phyloP scores from a whole-genome alignment of 2,329 filamentous ascomycete genomes.

The Verticillium klebahnii region DNA sequence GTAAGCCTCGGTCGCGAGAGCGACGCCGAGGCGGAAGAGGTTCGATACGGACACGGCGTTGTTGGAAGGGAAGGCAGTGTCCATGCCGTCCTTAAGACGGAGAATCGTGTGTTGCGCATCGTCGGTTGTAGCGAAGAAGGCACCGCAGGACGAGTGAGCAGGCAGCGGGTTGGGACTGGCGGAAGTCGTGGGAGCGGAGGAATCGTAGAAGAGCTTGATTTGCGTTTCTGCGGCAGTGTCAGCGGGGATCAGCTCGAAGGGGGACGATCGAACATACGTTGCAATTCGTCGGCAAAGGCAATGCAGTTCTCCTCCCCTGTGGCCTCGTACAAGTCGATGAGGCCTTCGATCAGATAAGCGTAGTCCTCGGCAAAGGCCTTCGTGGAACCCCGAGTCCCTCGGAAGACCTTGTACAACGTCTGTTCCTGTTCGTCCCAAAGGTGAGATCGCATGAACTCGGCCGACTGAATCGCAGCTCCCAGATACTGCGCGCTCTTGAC shows the following conservation, averaged over 20 bases:
- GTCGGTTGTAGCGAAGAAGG: constrained; percentile 68
- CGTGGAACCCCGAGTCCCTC: constrained; percentile 57
- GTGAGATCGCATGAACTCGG: constrained; percentile 65
- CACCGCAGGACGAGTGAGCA: constrained; percentile 41
- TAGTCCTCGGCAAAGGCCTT: constrained; percentile 92
- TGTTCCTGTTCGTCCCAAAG: constrained; percentile 64
- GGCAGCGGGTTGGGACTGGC: constrained; percentile 23
- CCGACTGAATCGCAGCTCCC: constrained; percentile 61
- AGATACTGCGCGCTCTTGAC: constrained; percentile 58
- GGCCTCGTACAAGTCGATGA: constrained; percentile 79
- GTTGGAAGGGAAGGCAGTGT: constrained; percentile 82
- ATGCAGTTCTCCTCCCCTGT: constrained; percentile 74
- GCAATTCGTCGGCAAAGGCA: constrained; percentile 75
- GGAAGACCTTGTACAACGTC: constrained; percentile 70
- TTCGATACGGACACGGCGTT: constrained; percentile 87
- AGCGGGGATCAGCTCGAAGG: constrained; percentile 9
- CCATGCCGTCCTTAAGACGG: constrained; percentile 91
- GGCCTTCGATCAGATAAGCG: constrained; percentile 77
- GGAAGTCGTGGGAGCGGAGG: constrained; percentile 33
- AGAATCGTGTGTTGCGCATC: constrained; percentile 68
- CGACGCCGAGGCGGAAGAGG: constrained; percentile 70
- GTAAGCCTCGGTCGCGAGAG: constrained; percentile 65
- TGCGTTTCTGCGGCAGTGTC: constrained; percentile 54
- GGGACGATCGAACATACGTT: constrained; percentile 46
- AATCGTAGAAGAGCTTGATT: constrained; percentile 73